phyloP scores from a whole-genome alignment of 2,329 filamentous ascomycete genomes.

The Chrysoporthe deuterocubensis region DNA sequence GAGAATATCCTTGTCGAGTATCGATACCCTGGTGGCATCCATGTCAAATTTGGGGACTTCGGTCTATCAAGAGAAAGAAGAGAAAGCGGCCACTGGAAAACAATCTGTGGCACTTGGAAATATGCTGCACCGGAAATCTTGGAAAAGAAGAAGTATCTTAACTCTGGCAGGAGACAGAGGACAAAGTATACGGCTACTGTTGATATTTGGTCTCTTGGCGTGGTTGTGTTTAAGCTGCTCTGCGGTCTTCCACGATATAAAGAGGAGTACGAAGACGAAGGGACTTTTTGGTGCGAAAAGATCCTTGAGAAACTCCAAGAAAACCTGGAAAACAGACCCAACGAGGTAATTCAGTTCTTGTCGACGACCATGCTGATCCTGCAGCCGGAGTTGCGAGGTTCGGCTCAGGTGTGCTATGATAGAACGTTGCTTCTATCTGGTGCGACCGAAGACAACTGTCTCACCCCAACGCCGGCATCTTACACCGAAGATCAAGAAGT shows the following conservation, averaged over 20 bases:
- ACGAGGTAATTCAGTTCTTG: not conserved
- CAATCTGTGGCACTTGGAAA: slow-evolving; percentile 3
- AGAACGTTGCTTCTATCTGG: not conserved
- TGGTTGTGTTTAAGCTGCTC: slow-evolving; percentile 26
- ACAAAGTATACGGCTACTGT: slow-evolving; percentile 18
- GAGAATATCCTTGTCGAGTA: slow-evolving; percentile 27
- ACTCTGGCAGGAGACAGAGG: not conserved
- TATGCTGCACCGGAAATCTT: not conserved
- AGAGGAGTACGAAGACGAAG: not conserved
- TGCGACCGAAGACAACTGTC: not conserved
- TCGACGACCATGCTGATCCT: not conserved
- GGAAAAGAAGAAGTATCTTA: not conserved
- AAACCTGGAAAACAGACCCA: not conserved
- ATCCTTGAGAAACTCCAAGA: not conserved
- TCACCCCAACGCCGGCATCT: not conserved
- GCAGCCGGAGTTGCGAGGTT: not conserved
- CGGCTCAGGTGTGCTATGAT: not conserved
- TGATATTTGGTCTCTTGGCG: slow-evolving; percentile 24
- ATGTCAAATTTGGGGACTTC: slow-evolving; percentile 14
- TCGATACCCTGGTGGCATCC: slow-evolving; percentile 1
- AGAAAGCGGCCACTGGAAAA: not conserved
- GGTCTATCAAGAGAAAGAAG: not conserved
- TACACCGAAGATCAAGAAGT: not conserved
- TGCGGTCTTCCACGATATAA: slow-evolving; percentile 3
- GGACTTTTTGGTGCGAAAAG: not conserved